phyloP scores from a whole-genome alignment of 2,329 filamentous ascomycete species.

The Ophiostoma pallidulum region DNA sequence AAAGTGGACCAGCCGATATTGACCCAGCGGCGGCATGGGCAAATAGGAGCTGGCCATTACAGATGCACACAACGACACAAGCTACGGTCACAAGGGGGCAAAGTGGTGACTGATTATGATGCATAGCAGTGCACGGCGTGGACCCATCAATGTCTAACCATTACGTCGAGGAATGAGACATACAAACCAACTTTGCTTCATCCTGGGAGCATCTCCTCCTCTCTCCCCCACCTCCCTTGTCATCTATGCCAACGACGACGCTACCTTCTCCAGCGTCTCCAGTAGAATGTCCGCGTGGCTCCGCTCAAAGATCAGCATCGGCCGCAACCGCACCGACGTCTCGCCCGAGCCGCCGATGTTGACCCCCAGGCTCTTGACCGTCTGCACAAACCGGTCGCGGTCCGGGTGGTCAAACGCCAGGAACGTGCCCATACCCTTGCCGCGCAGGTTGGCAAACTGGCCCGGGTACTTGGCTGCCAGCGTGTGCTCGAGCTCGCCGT shows the following conservation, averaged over 20 bases:
- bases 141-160: too few relatives aligned
- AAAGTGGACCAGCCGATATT: too few relatives aligned
- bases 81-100: too few relatives aligned
- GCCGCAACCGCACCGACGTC: conserved; percentile 65
- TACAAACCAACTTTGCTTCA: too few relatives aligned
- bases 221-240: too few relatives aligned
- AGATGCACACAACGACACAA: too few relatives aligned
- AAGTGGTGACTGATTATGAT: too few relatives aligned
- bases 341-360: conserved; percentile 83
- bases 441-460: conserved; percentile 72
- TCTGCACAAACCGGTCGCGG: conserved; percentile 67
- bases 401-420: conserved; percentile 80
- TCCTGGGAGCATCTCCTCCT: too few relatives aligned
- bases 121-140: too few relatives aligned
- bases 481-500: conserved; percentile 48
- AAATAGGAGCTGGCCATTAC: too few relatives aligned
- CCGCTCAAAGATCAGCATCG: conserved; percentile 88
- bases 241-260: conserved; percentile 26
- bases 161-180: too few relatives aligned
- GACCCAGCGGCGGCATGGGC: too few relatives aligned
- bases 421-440: conserved; percentile 82
- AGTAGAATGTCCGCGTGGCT: conserved; percentile 80
- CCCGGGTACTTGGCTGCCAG: conserved; percentile 62
- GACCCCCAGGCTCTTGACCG: conserved; percentile 69
- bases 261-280: conserved; percentile 66